A percentile compares a stretch with the other conserved stretches of the same genome.
Conservation (phyloP, 441 rosid genomes). For the Iberis amara region DNA sequence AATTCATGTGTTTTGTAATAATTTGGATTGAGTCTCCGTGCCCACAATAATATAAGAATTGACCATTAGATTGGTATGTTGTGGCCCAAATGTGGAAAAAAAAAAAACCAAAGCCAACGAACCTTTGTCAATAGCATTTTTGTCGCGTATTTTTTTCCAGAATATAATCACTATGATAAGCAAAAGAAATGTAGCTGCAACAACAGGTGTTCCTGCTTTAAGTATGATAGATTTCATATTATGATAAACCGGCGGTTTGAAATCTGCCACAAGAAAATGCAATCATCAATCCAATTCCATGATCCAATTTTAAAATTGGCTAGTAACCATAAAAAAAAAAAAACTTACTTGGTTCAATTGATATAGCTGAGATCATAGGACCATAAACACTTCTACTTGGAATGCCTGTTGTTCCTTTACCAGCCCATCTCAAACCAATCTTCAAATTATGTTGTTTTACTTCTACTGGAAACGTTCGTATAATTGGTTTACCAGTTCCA, state of each 20-base stretch:
- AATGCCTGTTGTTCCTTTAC: slow-evolving; percentile 86
- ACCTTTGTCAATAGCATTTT: slow-evolving; percentile 58
- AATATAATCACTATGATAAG: slow-evolving; percentile 40
- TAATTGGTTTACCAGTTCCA: slow-evolving; percentile 53
- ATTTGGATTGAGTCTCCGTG: too few species aligned
- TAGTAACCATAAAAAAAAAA: background rate
- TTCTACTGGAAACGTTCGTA: slow-evolving; percentile 34
- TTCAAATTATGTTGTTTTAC: slow-evolving; percentile 54
- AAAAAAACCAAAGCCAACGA: slow-evolving; percentile 13
- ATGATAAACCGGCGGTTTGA: slow-evolving; percentile 48
- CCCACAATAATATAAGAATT: too few species aligned
- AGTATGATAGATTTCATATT: slow-evolving; percentile 29
- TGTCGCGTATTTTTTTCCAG: slow-evolving; percentile 51
- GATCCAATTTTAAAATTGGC: background rate
- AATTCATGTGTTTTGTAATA: too few species aligned
- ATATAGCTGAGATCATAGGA: slow-evolving; percentile 81
- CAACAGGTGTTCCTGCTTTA: slow-evolving; percentile 36
- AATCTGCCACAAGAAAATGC: slow-evolving; percentile 47
- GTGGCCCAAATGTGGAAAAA: background rate
- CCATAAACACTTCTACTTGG: slow-evolving; percentile 79
- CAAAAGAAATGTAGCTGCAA: slow-evolving; percentile 33
- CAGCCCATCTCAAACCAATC: slow-evolving; percentile 79
- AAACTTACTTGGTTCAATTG: slow-evolving; percentile 70
- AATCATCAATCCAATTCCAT: background rate
- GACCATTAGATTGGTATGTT: too few species aligned